These are phyloP conservation scores for Alternaria hordeiaustralica DNA, from an alignment of 2,329 filamentous ascomycete species.

Conservation along the genomic window DNA sequence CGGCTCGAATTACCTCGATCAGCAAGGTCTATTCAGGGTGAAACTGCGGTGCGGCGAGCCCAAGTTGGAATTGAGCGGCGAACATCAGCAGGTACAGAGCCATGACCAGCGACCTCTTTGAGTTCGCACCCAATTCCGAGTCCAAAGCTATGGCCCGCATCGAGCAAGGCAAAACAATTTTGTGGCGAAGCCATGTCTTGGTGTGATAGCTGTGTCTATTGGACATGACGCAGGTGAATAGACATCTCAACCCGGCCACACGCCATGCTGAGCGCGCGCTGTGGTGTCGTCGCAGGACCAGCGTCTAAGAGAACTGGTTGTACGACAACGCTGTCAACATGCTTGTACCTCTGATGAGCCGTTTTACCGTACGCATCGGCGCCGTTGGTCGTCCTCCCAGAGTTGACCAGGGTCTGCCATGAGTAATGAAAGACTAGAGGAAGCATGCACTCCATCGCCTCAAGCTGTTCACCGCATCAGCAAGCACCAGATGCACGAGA, in stretches of 20 bases:
- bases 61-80: neutral
- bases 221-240: neutral
- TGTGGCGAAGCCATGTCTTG: neutral
- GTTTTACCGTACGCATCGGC: neutral
- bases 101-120: neutral
- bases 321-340: neutral
- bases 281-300: neutral
- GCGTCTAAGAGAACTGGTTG: neutral
- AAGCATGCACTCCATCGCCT: neutral
- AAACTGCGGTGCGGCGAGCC: neutral
- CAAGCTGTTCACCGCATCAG: neutral
- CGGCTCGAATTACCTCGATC: constrained; percentile 13
- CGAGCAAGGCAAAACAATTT: neutral
- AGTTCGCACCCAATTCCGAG: constrained; percentile 3
- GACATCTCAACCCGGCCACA: neutral
- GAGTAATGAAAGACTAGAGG: neutral
- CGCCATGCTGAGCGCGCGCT: neutral
- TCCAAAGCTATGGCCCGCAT: neutral
- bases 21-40: neutral
- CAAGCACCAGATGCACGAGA: neutral
- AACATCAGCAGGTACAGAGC: neutral
- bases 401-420: neutral
- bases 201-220: neutral
- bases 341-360: no score
- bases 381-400: neutral